Evolutionary conservation across 768 basidiomycete species (phyloP), one percentile per base, ranked within the genome.

Genomic region (Lepiota brunneoincarnata): DNA sequence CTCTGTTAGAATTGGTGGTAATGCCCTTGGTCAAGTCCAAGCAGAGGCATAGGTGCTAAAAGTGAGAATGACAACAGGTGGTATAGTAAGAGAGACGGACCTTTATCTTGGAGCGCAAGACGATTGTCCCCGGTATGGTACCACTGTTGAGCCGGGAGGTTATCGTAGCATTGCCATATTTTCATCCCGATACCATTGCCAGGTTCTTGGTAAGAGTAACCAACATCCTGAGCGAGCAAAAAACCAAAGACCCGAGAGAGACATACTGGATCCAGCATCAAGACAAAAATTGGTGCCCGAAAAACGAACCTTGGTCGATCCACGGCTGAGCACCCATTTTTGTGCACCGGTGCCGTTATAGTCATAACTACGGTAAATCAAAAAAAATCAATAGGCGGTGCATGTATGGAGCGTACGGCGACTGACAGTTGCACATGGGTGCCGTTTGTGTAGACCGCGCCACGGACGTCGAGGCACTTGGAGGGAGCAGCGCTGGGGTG

Each of bases 381-480:
- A 26, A 46, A 46, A n/a, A 46, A 7, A 18, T 43, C 41, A 7
- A 46, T 20, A 23, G 20, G 11, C 31, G 7, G 11, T 31, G 31
- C 31, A 10, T 9, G 7, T 31, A 10, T 3, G 7, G 7, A 31
- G 11, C 31, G 11, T 10, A 31, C 6, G 2, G 26, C 9, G 18
- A 37, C 64, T 39, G 44, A 71, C 71, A 72, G 67, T 43, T 72
- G 67, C 1, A 70, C 69, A 6, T 69, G 68, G 1, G 69, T 70
- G 12, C 69, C 71, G 50, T 72, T 63, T 5, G 62, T 62, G 28
- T 63, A 65, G 26, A 52, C 47, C 1, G 59, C 67, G 6, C 64
- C 70, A 24, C 68, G 64, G 37, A 72, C 70, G 42, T 72, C 71
- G 36, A 72, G 56, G 49, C 69, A 74, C 54, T 71, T 69, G 21